A percentile compares a stretch with the other conserved stretches of the same genome.
These are phyloP conservation scores for Neurospora sp. DNA, from an alignment of 495 filamentous ascomycete species.

Conservation along the genomic window DNA sequence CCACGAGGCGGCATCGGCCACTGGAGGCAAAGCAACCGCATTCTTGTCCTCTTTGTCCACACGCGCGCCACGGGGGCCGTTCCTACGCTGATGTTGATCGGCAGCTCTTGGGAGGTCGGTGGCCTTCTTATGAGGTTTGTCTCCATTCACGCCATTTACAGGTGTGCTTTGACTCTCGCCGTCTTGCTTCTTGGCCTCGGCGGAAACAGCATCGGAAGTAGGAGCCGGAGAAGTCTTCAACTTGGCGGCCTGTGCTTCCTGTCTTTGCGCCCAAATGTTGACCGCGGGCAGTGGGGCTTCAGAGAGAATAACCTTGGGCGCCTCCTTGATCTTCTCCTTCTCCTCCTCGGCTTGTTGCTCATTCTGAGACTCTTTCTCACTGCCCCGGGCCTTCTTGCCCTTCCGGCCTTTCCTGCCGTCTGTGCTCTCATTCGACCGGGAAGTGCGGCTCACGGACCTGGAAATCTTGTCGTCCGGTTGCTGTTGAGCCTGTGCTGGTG, in stretches of 20 bases:
- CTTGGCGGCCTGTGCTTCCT: constrained; percentile 54
- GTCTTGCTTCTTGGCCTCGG: constrained; percentile 16
- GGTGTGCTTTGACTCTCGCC: constrained; percentile 1
- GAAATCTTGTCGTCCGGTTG: constrained; percentile 16
- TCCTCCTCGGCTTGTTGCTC: constrained; percentile 33
- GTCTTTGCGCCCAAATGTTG: constrained; percentile 76
- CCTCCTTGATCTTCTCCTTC: constrained; percentile 37
- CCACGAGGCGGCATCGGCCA: constrained; percentile 68
- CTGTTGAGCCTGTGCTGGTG: constrained; percentile 4
- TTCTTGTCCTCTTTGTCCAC: constrained; percentile 40
- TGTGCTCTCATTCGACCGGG: constrained; percentile 27
- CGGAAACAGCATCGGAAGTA: constrained; percentile 4
- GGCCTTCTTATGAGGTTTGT: constrained; percentile 42
- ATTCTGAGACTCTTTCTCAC: constrained; percentile 33
- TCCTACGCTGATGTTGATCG: constrained; percentile 30
- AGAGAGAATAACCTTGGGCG: constrained; percentile 49
- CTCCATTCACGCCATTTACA: constrained; percentile 16
- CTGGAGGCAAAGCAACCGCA: constrained; percentile 36
- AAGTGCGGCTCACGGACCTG: constrained; percentile 23
- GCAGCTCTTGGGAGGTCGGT: constrained; percentile 38
- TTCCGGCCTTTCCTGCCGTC: constrained; percentile 36
- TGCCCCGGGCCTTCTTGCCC: constrained; percentile 35
- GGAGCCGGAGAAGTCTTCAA: constrained; percentile 38
- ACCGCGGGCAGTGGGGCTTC: constrained; percentile 73
- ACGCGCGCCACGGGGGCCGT: constrained; percentile 36